These are phyloP conservation scores for Ceratocystiopsis brevicomis DNA, from an alignment of 2,329 filamentous ascomycete species.

Conservation along the genomic window DNA sequence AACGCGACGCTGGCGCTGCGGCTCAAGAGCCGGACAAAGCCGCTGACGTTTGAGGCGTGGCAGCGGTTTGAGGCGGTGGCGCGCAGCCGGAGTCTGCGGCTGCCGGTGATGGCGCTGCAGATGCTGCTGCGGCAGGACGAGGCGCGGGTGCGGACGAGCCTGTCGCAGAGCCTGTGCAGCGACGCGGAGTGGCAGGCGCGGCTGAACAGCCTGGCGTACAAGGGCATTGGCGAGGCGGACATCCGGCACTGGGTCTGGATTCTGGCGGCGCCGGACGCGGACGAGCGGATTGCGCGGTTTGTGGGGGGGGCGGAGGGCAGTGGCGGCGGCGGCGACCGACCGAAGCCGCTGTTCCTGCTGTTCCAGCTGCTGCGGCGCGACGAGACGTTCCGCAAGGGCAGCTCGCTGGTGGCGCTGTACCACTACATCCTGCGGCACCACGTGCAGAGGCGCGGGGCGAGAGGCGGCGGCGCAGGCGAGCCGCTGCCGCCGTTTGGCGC, in stretches of 20 bases:
- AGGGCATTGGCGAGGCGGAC: constrained; percentile 17
- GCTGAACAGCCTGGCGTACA: constrained; percentile 14
- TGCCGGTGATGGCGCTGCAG: constrained; percentile 13
- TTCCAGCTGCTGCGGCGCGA: constrained; percentile 18
- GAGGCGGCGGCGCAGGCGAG: not conserved
- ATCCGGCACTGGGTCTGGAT: constrained; percentile 25
- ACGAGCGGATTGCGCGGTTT: constrained; percentile 19
- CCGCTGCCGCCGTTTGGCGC: constrained; percentile 5
- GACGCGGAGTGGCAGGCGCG: constrained; percentile 14
- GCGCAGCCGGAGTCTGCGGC: constrained; percentile 10
- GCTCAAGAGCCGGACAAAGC: constrained; percentile 3
- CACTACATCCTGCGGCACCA: constrained; percentile 13
- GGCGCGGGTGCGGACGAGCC: constrained; percentile 1
- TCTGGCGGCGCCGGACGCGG: constrained; percentile 16
- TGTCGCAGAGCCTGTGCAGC: constrained; percentile 9
- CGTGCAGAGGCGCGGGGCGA: constrained; percentile 1
- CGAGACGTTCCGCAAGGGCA: constrained; percentile 14
- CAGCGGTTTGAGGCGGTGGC: constrained; percentile 8
- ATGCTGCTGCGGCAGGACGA: constrained; percentile 11
- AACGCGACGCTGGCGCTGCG: constrained; percentile 7
- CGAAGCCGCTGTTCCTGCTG: constrained; percentile 22
- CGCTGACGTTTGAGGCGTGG: constrained; percentile 8
- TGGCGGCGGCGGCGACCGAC: constrained; percentile 7
- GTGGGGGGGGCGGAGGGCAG: constrained; percentile 2
- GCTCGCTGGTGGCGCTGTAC: constrained; percentile 16